Evolutionary conservation across 345 rosid genomes (phyloP).

Genomic region (Euphorbia lathyris): DNA sequence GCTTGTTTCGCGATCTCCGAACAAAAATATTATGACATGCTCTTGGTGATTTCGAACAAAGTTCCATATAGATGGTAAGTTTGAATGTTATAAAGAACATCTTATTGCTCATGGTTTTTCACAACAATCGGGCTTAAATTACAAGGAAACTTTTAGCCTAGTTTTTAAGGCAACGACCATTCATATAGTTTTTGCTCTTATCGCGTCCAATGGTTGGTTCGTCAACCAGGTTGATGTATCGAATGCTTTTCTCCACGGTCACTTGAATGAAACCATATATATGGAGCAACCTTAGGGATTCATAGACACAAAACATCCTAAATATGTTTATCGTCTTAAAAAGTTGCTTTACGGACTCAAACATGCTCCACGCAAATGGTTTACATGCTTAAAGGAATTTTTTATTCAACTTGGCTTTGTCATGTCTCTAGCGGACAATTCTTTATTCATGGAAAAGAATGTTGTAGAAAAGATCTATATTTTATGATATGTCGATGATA

Average conservation of each 20-base stretch:
- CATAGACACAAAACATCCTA: not conserved
- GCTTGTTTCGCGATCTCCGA: too few species aligned
- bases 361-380: too few species aligned
- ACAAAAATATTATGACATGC: too few species aligned
- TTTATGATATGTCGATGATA: too few species aligned
- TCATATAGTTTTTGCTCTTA: not conserved
- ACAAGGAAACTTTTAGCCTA: not conserved
- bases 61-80: not conserved
- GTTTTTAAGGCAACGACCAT: not conserved
- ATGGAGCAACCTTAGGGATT: not conserved
- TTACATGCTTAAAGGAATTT: too few species aligned
- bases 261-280: not conserved
- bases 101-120: not conserved
- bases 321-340: too few species aligned
- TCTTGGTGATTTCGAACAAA: too few species aligned
- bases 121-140: not conserved
- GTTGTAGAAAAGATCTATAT: too few species aligned
- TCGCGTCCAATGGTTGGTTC: not conserved
- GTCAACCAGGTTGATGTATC: not conserved
- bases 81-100: not conserved
- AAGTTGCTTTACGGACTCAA: too few species aligned
- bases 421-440: too few species aligned
- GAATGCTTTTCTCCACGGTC: not conserved
- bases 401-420: too few species aligned
- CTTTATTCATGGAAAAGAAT: too few species aligned